Evolutionary conservation across 148 eudicot species (phyloP).

Genomic region (Silene conica): DNA sequence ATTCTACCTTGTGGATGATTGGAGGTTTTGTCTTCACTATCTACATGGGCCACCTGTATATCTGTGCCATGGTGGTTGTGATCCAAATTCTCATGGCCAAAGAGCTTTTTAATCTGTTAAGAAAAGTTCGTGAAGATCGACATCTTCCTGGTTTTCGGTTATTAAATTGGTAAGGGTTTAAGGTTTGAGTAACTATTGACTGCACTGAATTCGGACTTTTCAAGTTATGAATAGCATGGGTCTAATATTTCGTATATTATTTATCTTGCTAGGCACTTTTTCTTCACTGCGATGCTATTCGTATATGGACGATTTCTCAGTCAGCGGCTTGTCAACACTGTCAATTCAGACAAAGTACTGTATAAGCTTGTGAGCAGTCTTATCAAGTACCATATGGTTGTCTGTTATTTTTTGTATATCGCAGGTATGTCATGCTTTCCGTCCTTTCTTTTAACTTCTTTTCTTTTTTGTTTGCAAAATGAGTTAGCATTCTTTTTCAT

Average conservation of each 20-base stretch:
- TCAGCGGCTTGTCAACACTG: conserved; percentile 87
- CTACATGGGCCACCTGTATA: conserved; percentile 85
- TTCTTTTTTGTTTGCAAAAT: neutral
- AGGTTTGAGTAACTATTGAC: neutral
- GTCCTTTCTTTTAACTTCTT: neutral
- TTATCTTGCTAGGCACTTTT: conserved; percentile 72
- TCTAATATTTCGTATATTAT: neutral
- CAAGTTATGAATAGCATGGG: neutral
- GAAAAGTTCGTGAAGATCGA: conserved; percentile 64
- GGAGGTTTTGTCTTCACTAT: conserved; percentile 51
- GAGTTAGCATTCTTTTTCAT: neutral
- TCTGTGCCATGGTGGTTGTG: conserved; percentile 73
- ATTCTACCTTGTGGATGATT: conserved; percentile 80
- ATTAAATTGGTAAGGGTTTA: conserved; percentile 54
- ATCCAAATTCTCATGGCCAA: conserved; percentile 82
- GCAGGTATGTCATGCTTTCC: conserved; percentile 51
- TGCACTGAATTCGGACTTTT: neutral
- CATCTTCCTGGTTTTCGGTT: conserved; percentile 77
- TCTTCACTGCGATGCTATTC: conserved; percentile 94
- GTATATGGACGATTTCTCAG: conserved; percentile 93
- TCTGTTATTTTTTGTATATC: conserved; percentile 86
- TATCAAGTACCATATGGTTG: conserved; percentile 92
- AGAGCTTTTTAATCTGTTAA: conserved; percentile 66
- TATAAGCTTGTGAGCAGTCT: conserved; percentile 71
- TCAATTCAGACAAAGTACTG: conserved; percentile 66